Conservation (phyloP, 2,329 filamentous ascomycete species). For the Septoria linicola region DNA sequence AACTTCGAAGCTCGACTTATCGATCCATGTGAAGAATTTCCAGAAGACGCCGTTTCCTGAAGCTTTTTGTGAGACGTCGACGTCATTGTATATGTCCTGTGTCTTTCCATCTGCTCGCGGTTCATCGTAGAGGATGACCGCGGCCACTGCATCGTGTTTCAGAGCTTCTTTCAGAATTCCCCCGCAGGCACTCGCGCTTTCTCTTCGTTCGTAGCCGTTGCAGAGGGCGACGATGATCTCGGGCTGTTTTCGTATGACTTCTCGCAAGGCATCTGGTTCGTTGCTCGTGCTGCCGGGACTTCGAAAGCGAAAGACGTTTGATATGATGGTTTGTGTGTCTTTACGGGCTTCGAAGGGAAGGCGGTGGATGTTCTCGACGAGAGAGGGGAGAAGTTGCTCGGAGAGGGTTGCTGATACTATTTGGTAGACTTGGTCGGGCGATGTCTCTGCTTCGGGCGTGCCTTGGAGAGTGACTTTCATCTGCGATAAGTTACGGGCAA, state of each 20-base stretch:
- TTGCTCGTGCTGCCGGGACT: slow-evolving; percentile 63
- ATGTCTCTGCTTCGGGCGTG: slow-evolving; percentile 84
- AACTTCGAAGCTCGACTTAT: slow-evolving; percentile 93
- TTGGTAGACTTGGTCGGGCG: slow-evolving; percentile 82
- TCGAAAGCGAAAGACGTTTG: slow-evolving; percentile 88
- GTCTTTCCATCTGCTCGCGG: slow-evolving; percentile 69
- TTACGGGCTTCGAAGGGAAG: slow-evolving; percentile 95
- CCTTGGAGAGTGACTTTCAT: slow-evolving; percentile 95
- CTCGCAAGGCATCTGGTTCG: slow-evolving; percentile 82
- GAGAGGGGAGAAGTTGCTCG: slow-evolving; percentile 81
- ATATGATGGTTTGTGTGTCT: slow-evolving; percentile 93
- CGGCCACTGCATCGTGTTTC: slow-evolving; percentile 87
- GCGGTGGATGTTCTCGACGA: slow-evolving; percentile 77
- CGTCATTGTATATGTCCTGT: slow-evolving; percentile 63
- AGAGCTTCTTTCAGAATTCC: slow-evolving; percentile 84
- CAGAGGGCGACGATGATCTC: slow-evolving; percentile 87
- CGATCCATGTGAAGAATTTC: slow-evolving; percentile 97
- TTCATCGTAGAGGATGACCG: slow-evolving; percentile 90
- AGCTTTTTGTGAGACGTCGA: slow-evolving; percentile 73
- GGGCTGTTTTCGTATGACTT: slow-evolving; percentile 81
- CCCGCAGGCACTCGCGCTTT: slow-evolving; percentile 88
- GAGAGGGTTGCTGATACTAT: slow-evolving; percentile 81
- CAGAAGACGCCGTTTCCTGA: slow-evolving; percentile 87
- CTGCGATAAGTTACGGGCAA: slow-evolving; percentile 78
- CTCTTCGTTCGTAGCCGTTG: slow-evolving; percentile 82